phyloP scores from a whole-genome alignment of 2,329 filamentous ascomycete genomes.

The Hypoxylon sp. region DNA sequence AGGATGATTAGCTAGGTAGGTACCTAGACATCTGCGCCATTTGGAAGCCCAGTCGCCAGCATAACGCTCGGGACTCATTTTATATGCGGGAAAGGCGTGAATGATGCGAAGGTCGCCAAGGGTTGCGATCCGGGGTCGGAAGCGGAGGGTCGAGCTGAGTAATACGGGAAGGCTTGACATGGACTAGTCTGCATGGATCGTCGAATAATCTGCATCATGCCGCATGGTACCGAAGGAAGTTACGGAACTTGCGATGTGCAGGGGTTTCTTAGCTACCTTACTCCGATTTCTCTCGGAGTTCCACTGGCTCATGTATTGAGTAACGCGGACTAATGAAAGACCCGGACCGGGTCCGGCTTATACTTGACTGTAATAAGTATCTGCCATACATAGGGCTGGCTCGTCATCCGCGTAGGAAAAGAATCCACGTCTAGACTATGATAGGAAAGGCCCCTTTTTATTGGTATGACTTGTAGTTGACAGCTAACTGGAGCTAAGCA shows the following conservation, averaged over 20 bases:
- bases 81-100: not conserved
- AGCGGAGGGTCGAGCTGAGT: conserved; percentile 25
- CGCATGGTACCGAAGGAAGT: not conserved
- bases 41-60: not conserved
- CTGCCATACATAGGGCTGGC: not conserved
- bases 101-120: conserved; percentile 18
- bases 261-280: conserved; percentile 1
- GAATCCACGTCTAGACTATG: not conserved
- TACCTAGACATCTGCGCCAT: not conserved
- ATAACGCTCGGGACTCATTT: not conserved
- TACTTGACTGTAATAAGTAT: conserved; percentile 2
- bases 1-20: not conserved
- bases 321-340: not conserved
- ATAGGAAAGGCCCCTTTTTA: not conserved
- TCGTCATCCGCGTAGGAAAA: not conserved
- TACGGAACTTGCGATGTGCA: conserved; percentile 8
- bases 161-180: conserved; percentile 29
- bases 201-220: conserved; percentile 4
- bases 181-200: conserved; percentile 33
- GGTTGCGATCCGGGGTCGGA: conserved; percentile 33
- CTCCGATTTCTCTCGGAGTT: conserved; percentile 14
- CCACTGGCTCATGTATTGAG: not conserved
- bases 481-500: not conserved
- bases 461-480: not conserved
- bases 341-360: not conserved